These are phyloP conservation scores for Diversispora eburnea DNA, from an alignment of 192 early-diverging fungal genomes.

Conservation along the genomic window DNA sequence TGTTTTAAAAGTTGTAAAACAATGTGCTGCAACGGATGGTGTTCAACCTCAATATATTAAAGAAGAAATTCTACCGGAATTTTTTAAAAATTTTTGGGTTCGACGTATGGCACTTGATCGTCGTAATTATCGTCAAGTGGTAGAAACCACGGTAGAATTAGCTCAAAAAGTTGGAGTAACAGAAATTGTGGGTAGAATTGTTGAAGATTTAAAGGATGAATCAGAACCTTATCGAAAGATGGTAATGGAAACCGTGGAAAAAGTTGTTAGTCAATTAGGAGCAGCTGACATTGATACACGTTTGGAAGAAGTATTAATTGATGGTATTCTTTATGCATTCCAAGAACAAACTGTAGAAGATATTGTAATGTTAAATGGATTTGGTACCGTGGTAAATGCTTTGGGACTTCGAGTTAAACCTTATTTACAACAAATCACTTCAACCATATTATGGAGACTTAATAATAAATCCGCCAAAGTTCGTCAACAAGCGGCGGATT, in stretches of 20 bases:
- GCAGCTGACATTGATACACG: constrained; percentile 88
- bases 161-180: constrained; percentile 91
- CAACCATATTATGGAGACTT: constrained; percentile 93
- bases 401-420: constrained; percentile 86
- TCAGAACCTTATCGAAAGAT: constrained; percentile 90
- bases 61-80: constrained; percentile 89
- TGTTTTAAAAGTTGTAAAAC: constrained; percentile 95
- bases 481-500: constrained; percentile 95
- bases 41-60: constrained; percentile 83
- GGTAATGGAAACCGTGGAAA: constrained; percentile 96
- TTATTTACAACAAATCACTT: constrained; percentile 90
- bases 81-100: constrained; percentile 97
- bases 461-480: constrained; percentile 96
- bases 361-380: constrained; percentile 88
- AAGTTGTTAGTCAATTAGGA: constrained; percentile 72
- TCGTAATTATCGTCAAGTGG: constrained; percentile 86
- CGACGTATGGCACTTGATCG: constrained; percentile 95
- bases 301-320: constrained; percentile 92
- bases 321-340: constrained; percentile 96
- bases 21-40: constrained; percentile 92
- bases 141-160: constrained; percentile 95
- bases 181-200: constrained; percentile 82
- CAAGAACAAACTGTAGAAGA: constrained; percentile 98
- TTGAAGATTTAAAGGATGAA: constrained; percentile 94
- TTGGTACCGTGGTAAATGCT: constrained; percentile 90